These are phyloP conservation scores for Termitomyces sp. DNA, from an alignment of 768 basidiomycete species.

Conservation along the genomic window DNA sequence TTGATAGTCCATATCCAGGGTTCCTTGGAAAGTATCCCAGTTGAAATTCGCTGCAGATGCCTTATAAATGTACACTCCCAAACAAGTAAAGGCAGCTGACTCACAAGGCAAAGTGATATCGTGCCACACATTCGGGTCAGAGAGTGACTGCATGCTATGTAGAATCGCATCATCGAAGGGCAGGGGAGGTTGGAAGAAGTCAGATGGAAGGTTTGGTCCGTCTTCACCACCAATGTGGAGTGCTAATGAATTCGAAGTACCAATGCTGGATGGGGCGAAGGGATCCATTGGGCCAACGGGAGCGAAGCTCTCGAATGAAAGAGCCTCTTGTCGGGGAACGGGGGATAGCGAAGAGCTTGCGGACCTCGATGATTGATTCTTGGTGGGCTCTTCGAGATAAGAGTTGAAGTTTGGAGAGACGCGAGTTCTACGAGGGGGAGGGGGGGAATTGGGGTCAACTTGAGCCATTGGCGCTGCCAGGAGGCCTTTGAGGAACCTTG, in stretches of 20 bases:
- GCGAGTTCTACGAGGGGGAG: constrained; percentile 11
- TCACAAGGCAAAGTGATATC: constrained; percentile 53
- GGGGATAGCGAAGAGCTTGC: constrained; percentile 43
- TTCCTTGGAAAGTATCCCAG: constrained; percentile 40
- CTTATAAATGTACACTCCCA: neutral
- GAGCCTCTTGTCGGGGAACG: constrained; percentile 38
- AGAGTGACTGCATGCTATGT: constrained; percentile 57
- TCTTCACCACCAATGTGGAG: constrained; percentile 16
- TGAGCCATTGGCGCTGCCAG: constrained; percentile 55
- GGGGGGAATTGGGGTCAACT: constrained; percentile 22
- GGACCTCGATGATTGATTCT: constrained; percentile 37
- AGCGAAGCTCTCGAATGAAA: constrained; percentile 46
- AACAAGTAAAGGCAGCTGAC: constrained; percentile 14
- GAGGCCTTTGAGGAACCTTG: constrained; percentile 72
- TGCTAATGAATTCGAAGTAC: constrained; percentile 10
- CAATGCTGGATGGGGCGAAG: constrained; percentile 26
- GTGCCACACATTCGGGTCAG: constrained; percentile 51
- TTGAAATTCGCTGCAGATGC: constrained; percentile 26
- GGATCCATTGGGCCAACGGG: constrained; percentile 39
- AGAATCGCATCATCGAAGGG: constrained; percentile 58
- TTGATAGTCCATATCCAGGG: constrained; percentile 30
- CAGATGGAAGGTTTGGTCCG: constrained; percentile 26
- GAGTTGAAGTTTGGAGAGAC: neutral
- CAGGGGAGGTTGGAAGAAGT: constrained; percentile 51
- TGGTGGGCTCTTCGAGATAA: neutral